Evolutionary conservation across 2,329 filamentous ascomycete genomes (phyloP).

Genomic region (Sphaceloma murrayae): DNA sequence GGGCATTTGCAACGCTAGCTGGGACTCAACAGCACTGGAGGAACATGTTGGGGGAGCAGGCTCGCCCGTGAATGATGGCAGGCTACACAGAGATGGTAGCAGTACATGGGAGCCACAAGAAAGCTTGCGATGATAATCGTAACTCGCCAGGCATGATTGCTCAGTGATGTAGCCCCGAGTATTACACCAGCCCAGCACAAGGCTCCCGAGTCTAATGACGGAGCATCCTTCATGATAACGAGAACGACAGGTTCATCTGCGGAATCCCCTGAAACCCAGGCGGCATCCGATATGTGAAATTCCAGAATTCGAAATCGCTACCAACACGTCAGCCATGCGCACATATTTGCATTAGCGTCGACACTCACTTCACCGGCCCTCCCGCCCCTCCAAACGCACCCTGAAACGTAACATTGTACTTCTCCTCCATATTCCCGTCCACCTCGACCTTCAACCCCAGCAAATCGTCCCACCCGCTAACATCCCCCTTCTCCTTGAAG

Average conservation of each 20-base stretch:
- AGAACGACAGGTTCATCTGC: slow-evolving; percentile 3
- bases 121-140: too few relatives aligned
- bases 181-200: too few relatives aligned
- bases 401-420: slow-evolving; percentile 36
- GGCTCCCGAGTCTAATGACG: too few relatives aligned
- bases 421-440: slow-evolving; percentile 36
- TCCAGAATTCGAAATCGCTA: slow-evolving; percentile 34
- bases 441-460: slow-evolving; percentile 40
- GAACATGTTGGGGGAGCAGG: too few relatives aligned
- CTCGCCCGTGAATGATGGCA: too few relatives aligned
- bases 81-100: too few relatives aligned
- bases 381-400: slow-evolving; percentile 34
- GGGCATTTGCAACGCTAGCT: too few relatives aligned
- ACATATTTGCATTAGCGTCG: not conserved
- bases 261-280: slow-evolving; percentile 1
- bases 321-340: not conserved
- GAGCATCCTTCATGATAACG: too few relatives aligned
- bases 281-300: slow-evolving; percentile 30
- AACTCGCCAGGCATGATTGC: too few relatives aligned
- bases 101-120: too few relatives aligned
- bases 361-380: slow-evolving; percentile 31
- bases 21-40: too few relatives aligned
- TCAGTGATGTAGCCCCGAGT: too few relatives aligned
- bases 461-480: slow-evolving; percentile 41
- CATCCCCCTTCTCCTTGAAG: slow-evolving; percentile 36